Conservation (phyloP, 2,329 filamentous ascomycete genomes). For the Colletotrichum sp. region DNA sequence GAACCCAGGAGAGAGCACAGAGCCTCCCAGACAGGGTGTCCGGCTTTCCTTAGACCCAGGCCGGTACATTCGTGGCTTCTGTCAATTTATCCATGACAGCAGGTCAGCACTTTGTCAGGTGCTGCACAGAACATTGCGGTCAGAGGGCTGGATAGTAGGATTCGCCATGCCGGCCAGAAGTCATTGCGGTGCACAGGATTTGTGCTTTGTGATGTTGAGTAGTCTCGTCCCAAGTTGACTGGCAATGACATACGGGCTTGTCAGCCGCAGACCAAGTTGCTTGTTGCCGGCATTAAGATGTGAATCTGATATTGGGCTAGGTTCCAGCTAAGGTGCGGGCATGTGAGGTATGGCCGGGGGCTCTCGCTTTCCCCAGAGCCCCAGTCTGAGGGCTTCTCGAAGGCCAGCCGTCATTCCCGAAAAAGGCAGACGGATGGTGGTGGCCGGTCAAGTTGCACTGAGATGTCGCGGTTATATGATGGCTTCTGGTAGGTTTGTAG, state of each 20-base stretch:
- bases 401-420: neutral
- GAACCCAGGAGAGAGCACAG: neutral
- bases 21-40: neutral
- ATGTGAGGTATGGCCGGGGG: neutral
- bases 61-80: conserved; percentile 1
- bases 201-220: neutral
- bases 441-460: neutral
- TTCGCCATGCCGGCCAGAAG: neutral
- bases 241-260: neutral
- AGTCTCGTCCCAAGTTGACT: neutral
- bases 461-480: conserved; percentile 1
- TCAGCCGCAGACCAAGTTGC: neutral
- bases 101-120: neutral
- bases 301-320: neutral
- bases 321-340: neutral
- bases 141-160: neutral
- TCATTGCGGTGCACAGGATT: neutral
- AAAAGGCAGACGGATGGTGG: neutral
- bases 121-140: neutral
- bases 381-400: neutral
- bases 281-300: neutral
- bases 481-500: neutral
- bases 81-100: conserved; percentile 15
- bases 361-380: neutral
- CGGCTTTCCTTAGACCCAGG: neutral